Evolutionary conservation across 176 grass and related monocot species (phyloP).

Genomic region (Carex parvula): DNA sequence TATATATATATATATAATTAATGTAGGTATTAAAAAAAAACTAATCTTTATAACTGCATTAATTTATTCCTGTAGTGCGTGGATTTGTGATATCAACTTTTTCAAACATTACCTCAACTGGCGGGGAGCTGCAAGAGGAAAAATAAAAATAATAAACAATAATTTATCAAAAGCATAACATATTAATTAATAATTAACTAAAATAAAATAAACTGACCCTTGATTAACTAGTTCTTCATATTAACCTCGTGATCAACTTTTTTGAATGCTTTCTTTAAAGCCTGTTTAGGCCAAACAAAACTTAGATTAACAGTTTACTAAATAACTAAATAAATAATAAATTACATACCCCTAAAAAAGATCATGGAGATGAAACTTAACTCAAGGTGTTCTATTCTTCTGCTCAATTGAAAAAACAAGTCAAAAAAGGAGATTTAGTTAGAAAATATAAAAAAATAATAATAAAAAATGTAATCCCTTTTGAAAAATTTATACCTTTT

Average conservation of each 20-base stretch:
- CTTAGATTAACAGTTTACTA: background rate
- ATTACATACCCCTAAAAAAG: background rate
- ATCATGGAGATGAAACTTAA: background rate
- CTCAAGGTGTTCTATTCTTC: conserved; percentile 15
- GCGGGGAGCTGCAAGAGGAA: background rate
- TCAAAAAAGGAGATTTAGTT: background rate
- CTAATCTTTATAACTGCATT: background rate
- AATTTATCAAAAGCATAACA: background rate
- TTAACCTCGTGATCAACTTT: background rate
- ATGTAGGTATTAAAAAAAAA: too few species aligned
- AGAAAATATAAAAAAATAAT: background rate
- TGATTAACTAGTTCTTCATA: background rate
- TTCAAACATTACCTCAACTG: background rate
- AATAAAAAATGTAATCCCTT: background rate
- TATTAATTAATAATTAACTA: background rate
- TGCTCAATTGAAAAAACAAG: conserved; percentile 3
- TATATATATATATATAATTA: too few species aligned
- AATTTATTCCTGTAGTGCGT: background rate
- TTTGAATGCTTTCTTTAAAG: conserved; percentile 21
- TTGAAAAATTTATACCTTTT: background rate
- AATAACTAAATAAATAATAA: background rate
- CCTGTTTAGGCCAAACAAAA: conserved; percentile 8
- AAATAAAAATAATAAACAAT: background rate
- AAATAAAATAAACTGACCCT: background rate
- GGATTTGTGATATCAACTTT: background rate